Conservation (phyloP, 31 red algal genomes). For the Odonthalia washingtoniensis region DNA sequence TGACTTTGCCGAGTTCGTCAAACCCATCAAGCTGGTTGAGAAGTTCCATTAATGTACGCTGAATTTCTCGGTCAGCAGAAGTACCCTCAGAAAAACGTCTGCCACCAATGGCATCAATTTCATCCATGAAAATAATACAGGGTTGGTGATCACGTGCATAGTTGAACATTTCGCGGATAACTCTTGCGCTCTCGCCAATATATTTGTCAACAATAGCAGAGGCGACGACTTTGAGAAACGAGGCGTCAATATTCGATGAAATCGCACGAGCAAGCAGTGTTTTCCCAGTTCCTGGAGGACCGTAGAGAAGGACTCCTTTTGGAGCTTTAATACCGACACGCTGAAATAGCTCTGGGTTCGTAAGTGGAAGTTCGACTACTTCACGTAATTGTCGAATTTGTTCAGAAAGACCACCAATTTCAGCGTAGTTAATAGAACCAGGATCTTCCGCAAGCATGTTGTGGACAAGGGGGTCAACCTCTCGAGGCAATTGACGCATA, state of each 20-base stretch:
- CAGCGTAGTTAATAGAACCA: constrained; percentile 87
- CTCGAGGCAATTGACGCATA: constrained; percentile 97
- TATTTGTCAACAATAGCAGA: constrained; percentile 99
- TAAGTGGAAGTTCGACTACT: constrained; percentile 98
- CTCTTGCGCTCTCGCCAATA: constrained; percentile 98
- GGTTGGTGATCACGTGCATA: constrained; percentile 98
- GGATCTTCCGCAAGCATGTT: constrained; percentile 98
- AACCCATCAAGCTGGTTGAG: constrained; percentile 99
- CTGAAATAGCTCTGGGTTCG: constrained; percentile 98
- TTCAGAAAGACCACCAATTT: constrained; percentile 97
- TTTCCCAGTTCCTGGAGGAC: constrained; percentile 99
- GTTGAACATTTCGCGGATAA: constrained; percentile 99
- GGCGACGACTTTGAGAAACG: constrained; percentile 98
- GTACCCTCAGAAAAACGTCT: constrained; percentile 98
- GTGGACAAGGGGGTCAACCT: constrained; percentile 98
- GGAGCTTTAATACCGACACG: constrained; percentile 98
- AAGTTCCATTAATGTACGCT: constrained; percentile 98
- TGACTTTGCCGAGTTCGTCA: constrained; percentile 98
- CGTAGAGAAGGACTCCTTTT: constrained; percentile 99
- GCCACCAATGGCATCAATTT: constrained; percentile 99
- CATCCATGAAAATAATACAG: constrained; percentile 99
- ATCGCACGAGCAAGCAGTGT: constrained; percentile 97
- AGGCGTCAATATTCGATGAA: constrained; percentile 93
- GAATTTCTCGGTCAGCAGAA: constrained; percentile 99
- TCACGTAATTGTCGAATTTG: constrained; percentile 99